These are phyloP conservation scores for Sclerospora graminicola DNA, from an alignment of 352 stramenopile species.

Conservation along the genomic window DNA sequence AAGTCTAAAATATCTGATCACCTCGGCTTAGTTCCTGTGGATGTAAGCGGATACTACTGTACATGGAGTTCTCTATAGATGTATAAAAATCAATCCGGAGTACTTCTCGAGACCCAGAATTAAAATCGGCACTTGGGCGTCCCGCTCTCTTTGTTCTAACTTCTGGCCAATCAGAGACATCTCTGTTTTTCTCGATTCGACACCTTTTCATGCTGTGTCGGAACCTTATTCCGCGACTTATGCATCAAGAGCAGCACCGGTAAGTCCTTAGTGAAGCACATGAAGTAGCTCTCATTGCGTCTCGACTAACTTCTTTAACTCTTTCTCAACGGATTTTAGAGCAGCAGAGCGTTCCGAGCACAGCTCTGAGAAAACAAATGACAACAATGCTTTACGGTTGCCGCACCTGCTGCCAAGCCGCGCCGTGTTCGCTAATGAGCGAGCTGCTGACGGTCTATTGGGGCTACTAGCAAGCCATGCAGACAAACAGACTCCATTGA, in stretches of 20 bases:
- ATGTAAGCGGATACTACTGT: too few relatives aligned
- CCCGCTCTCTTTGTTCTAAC: too few relatives aligned
- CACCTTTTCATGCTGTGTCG: too few relatives aligned
- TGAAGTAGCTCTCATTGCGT: not conserved
- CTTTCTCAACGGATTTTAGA: constrained; percentile 1
- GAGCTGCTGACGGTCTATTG: constrained; percentile 10
- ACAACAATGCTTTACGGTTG: constrained; percentile 12
- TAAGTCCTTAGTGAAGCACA: not conserved
- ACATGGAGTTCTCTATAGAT: too few relatives aligned
- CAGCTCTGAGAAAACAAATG: constrained; percentile 2
- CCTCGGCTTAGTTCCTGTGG: too few relatives aligned
- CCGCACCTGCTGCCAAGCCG: constrained; percentile 13
- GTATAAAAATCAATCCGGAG: too few relatives aligned
- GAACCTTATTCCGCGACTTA: constrained; percentile 5
- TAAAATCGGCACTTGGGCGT: too few relatives aligned
- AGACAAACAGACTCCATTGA: constrained; percentile 22
- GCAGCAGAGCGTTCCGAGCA: constrained; percentile 3
- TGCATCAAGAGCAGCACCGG: not conserved
- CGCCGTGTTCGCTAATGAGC: constrained; percentile 7
- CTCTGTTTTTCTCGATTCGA: too few relatives aligned
- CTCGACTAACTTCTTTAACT: not conserved
- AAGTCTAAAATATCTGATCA: too few relatives aligned
- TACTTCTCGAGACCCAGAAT: too few relatives aligned
- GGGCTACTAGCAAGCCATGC: constrained; percentile 22
- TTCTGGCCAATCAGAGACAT: too few relatives aligned